phyloP scores from a whole-genome alignment of 1,139 yeast genomes.

The Blastobotrys illinoisensis region DNA sequence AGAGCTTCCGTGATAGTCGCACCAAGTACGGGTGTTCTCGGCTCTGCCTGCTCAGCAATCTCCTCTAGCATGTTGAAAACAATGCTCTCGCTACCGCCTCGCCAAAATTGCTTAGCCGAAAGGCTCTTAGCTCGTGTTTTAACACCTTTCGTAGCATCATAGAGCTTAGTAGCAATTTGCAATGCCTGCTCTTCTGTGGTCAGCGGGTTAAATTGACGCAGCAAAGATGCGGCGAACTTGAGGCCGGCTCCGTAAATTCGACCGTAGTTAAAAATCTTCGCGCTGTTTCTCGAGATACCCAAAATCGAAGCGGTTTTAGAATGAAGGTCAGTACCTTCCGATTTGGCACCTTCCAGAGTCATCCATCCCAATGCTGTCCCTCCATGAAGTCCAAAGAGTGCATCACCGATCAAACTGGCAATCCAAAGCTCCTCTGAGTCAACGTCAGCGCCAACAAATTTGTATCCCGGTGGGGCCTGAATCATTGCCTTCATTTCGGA shows the following conservation, averaged over 20 bases:
- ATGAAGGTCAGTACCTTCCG: constrained; percentile 87
- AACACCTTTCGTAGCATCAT: constrained; percentile 78
- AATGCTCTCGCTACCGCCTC: constrained; percentile 91
- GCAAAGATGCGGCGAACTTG: constrained; percentile 73
- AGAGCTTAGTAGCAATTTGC: constrained; percentile 61
- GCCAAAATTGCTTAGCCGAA: constrained; percentile 49
- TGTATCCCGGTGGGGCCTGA: constrained; percentile 82
- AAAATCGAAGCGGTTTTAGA: constrained; percentile 88
- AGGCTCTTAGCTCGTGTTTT: constrained; percentile 35
- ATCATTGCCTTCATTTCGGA: constrained; percentile 88
- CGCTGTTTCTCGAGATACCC: constrained; percentile 86
- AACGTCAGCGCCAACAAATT: constrained; percentile 93
- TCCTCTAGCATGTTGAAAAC: constrained; percentile 84
- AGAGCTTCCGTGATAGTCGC: constrained; percentile 91
- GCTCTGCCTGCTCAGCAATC: constrained; percentile 78
- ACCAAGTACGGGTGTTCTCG: constrained; percentile 87
- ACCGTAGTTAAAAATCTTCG: constrained; percentile 93
- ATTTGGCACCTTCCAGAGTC: constrained; percentile 94
- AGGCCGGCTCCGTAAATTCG: constrained; percentile 97
- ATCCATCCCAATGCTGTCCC: constrained; percentile 98
- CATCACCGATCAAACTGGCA: constrained; percentile 91
- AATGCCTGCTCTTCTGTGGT: constrained; percentile 66
- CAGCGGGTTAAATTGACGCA: constrained; percentile 74
- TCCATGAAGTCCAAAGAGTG: constrained; percentile 84
- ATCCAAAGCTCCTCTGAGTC: constrained; percentile 99